Evolutionary conservation across 2,329 filamentous ascomycete species (phyloP), one percentile per base, ranked within the genome.

Genomic region (Aspergillus luchuensis): DNA sequence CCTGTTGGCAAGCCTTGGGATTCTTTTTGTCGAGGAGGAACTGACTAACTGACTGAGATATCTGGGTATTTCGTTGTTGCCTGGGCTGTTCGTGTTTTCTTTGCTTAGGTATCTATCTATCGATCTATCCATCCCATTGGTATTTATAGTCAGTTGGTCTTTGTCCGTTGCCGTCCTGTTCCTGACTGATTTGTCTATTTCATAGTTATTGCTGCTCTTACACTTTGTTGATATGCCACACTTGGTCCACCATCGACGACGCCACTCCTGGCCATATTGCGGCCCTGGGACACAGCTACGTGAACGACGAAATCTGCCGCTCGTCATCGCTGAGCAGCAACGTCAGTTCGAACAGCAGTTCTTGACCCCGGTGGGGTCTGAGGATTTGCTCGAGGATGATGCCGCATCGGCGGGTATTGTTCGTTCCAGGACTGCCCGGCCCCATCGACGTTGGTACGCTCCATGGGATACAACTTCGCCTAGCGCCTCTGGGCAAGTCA

Each of bases 211-310:
- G n/a, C 5, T 17, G 10, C 15, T 50, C 4, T 36, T 36, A 36
- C 11, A 4, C 8, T 10, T n/a, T 21, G 19, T 62, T 52, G 57
- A 59, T 41, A 75, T 75, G 72, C 64, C 73, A 38, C 64, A 65
- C 56, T 50, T 67, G 36, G 64, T 61, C 33, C 69, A 72, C 58
- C 73, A 75, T 54, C 63, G 66, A 66, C 66, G 75, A 63, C 69
- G 74, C 58, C 71, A 76, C 50, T 74, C 74, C 23, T 77, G 74
- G 74, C 75, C 75, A 7, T 73, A 73, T 61, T 72, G 71, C 58
- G 70, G 70, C 58, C 64, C 70, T 15, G 64, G 64, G 15, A 43
- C 62, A 11, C 66, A 64, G 55, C 64, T 65, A 45, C 67, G 64
- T 13, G 65, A 65, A n/a, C 63, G 63, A 30, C 63, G 57, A n/a